These are phyloP conservation scores for Yamadazyma kitorensis DNA, from an alignment of 805 yeast genomes.

Conservation along the genomic window DNA sequence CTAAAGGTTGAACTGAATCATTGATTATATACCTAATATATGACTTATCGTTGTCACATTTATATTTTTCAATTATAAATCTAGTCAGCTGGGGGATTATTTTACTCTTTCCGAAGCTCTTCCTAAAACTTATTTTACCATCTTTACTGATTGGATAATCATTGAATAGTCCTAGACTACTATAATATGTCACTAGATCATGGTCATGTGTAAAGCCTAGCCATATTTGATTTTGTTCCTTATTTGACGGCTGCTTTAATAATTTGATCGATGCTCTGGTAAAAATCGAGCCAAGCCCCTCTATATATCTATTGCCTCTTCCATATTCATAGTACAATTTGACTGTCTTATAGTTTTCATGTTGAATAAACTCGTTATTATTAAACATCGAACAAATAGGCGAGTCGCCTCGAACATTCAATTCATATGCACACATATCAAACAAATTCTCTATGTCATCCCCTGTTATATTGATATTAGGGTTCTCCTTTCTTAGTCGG, in stretches of 20 bases:
- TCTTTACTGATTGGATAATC: slow-evolving; percentile 1
- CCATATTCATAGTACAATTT: slow-evolving; percentile 59
- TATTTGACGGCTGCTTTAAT: slow-evolving; percentile 40
- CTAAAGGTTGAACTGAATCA: slow-evolving; percentile 39
- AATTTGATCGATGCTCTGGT: slow-evolving; percentile 45
- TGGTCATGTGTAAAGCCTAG: slow-evolving; percentile 76
- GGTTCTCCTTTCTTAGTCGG: slow-evolving; percentile 33
- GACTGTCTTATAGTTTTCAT: slow-evolving; percentile 62
- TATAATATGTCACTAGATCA: slow-evolving; percentile 54
- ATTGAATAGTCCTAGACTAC: slow-evolving; percentile 60
- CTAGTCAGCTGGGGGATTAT: slow-evolving; percentile 42
- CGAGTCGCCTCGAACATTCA: slow-evolving; percentile 66
- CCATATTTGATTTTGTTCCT: slow-evolving; percentile 55
- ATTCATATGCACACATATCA: slow-evolving; percentile 70
- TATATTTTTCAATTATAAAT: slow-evolving; percentile 33
- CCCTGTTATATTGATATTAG: slow-evolving; percentile 46
- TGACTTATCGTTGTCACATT: slow-evolving; percentile 21
- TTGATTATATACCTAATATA: slow-evolving; percentile 38
- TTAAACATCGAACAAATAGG: slow-evolving; percentile 66
- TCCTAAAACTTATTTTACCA: neutral
- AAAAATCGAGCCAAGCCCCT: slow-evolving; percentile 57
- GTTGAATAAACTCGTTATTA: slow-evolving; percentile 61
- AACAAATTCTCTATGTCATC: slow-evolving; percentile 53
- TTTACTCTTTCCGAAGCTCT: slow-evolving; percentile 18
- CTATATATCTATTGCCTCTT: slow-evolving; percentile 56